phyloP scores from a whole-genome alignment of 495 filamentous ascomycete genomes.

The Hypoxylon subgilvum region DNA sequence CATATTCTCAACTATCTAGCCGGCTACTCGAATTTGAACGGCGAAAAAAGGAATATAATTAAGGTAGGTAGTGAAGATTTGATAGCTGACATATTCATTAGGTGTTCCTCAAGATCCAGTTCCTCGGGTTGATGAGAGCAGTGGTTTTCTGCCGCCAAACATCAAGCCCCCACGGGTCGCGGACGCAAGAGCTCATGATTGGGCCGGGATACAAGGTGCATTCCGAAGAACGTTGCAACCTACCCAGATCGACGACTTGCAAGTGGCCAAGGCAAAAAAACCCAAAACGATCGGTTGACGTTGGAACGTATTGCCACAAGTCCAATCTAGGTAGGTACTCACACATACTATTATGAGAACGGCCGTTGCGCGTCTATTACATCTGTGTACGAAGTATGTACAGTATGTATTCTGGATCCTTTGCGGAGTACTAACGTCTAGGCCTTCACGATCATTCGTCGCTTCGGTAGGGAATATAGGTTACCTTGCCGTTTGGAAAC shows the following conservation, averaged over 20 bases:
- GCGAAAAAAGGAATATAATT: too few relatives aligned
- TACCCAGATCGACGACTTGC: constrained; percentile 12
- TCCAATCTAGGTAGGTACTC: too few relatives aligned
- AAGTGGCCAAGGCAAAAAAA: constrained; percentile 6
- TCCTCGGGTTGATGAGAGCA: constrained; percentile 18
- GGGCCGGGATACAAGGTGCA: constrained; percentile 24
- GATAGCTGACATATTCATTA: constrained; percentile 7
- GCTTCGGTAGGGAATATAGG: background rate
- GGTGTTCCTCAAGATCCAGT: constrained; percentile 12
- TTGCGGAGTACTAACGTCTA: too few relatives aligned
- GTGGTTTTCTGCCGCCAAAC: constrained; percentile 3
- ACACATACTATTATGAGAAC: too few relatives aligned
- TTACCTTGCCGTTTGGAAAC: constrained; percentile 1
- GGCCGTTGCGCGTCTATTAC: too few relatives aligned
- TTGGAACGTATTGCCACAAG: background rate
- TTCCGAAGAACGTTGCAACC: constrained; percentile 32
- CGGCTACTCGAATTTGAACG: too few relatives aligned
- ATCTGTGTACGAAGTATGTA: too few relatives aligned
- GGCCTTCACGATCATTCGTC: constrained; percentile 5
- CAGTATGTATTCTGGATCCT: too few relatives aligned
- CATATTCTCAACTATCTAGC: too few relatives aligned
- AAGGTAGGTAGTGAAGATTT: background rate
- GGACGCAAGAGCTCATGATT: constrained; percentile 25
- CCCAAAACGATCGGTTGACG: constrained; percentile 10
- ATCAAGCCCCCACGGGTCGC: constrained; percentile 26